Base-by-base conservation (phyloP, 352 stramenopile species). In the Saprolegnia diclina region DNA sequence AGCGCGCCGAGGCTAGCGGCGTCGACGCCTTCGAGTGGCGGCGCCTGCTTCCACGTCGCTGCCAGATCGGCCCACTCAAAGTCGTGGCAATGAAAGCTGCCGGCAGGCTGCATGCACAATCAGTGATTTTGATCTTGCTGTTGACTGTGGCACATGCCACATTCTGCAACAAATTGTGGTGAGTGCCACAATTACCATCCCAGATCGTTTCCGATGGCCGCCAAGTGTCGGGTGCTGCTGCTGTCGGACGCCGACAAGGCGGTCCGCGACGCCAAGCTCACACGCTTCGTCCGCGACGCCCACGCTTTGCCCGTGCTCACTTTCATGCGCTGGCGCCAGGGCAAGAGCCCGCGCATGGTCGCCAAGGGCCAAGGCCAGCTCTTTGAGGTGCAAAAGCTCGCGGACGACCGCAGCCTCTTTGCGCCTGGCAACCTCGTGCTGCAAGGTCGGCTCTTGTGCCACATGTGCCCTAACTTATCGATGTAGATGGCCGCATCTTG, bases 41-140 rank as follows among this genome's bases (percentile, higher is more conserved):
- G 45, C 24, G 40, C 24, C 32, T 48, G 62, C 61, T 72, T 67
- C 32, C 82, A 90, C 71, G 73, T 73, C 45, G 67, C 73, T 29
- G 84, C 84, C 45, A 90, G 77, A 24, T 90, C 82, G 24, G 82
- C 78, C 84, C 84, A 90, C 61, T 82, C 81, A 68, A 92, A 92
- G 73, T 92, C 84, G 61, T 83, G 77, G 73, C 80, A 89, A 70
- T 92, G 80, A 3, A 92, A 68, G 37, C 37, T 65, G 1, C 19
- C 13, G 11, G 50, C 62, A 4, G 26, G 62, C 32, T 56, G 21
- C 62, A 68, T 68, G 22, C 14, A 16, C 38, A 7, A 14, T 45
- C 38, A 14, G 7, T 14, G 7, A 14, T 45, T 45, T 45, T 45
- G 7, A 14, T 45, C 7, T 14, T 45, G 7, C 7, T 16, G 7